phyloP scores from a whole-genome alignment of 345 rosid species.

The Syzygium aromaticum region DNA sequence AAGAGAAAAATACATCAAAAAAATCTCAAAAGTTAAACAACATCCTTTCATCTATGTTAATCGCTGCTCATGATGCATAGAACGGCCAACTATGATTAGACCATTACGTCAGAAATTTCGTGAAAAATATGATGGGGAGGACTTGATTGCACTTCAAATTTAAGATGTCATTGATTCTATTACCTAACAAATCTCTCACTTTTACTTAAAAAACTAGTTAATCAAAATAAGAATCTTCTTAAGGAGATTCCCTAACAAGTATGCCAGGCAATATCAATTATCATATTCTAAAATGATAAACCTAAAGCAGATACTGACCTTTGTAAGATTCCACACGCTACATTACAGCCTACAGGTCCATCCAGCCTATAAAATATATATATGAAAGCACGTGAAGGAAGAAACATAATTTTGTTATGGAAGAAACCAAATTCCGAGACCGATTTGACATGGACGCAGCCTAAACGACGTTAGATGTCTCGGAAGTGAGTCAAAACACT shows the following conservation, averaged over 20 bases:
- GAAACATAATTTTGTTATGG: neutral
- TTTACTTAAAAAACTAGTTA: neutral
- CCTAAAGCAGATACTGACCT: neutral
- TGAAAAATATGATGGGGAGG: neutral
- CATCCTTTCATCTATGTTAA: neutral
- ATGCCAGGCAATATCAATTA: neutral
- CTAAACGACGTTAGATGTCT: neutral
- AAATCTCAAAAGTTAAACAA: too few species aligned
- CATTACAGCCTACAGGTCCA: neutral
- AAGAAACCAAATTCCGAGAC: neutral
- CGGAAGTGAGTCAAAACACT: neutral
- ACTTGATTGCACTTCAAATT: neutral
- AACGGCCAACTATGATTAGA: neutral
- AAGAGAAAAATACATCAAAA: too few species aligned
- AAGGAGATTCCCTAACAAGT: neutral
- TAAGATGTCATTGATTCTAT: neutral
- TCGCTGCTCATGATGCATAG: fast-evolving
- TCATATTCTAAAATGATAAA: neutral
- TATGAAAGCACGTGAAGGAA: neutral
- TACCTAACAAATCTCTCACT: neutral
- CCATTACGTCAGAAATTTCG: neutral
- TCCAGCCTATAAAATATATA: neutral
- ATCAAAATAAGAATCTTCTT: neutral
- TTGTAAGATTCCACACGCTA: neutral
- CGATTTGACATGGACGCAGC: neutral